A percentile compares a stretch with the other conserved stretches of the same genome.
Conservation (phyloP, 139 green algal species). For the Tetradesmus lagerheimii region DNA sequence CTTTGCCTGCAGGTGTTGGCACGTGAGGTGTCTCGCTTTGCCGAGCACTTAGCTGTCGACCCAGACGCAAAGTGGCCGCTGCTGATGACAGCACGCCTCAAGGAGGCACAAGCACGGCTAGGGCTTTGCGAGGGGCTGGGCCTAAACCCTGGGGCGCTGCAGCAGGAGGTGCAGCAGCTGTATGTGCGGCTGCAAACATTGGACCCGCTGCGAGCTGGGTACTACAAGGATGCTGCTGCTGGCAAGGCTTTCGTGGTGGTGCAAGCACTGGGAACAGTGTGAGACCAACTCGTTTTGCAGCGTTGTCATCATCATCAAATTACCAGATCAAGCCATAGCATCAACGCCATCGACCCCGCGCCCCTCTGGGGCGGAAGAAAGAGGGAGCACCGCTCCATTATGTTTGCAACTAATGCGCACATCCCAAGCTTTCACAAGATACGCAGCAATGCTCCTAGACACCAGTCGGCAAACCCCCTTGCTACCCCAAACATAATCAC, state of each 20-base stretch:
- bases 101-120: slow-evolving; percentile 65
- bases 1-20: slow-evolving; percentile 58
- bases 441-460: too few species aligned
- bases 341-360: too few species aligned
- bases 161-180: slow-evolving; percentile 41
- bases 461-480: too few species aligned
- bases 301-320: too few species aligned
- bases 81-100: slow-evolving; percentile 79
- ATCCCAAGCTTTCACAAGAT: too few species aligned
- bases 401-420: too few species aligned
- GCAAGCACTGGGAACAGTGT: slow-evolving; percentile 65
- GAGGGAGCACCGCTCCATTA: too few species aligned
- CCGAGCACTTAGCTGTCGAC: slow-evolving; percentile 65
- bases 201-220: slow-evolving; percentile 67
- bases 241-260: slow-evolving; percentile 69
- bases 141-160: slow-evolving; percentile 1
- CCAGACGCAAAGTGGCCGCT: slow-evolving; percentile 88
- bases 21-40: slow-evolving; percentile 60
- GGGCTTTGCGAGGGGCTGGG: slow-evolving; percentile 42
- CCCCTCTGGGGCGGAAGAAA: too few species aligned
- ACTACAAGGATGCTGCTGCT: slow-evolving; percentile 64
- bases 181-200: slow-evolving; percentile 59
- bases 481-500: too few species aligned
- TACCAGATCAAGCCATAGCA: too few species aligned
- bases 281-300: background rate